Evolutionary conservation across 169 alveolate species (phyloP), one percentile per base, ranked within the genome.

Genomic region (Plasmodium gaboni): DNA sequence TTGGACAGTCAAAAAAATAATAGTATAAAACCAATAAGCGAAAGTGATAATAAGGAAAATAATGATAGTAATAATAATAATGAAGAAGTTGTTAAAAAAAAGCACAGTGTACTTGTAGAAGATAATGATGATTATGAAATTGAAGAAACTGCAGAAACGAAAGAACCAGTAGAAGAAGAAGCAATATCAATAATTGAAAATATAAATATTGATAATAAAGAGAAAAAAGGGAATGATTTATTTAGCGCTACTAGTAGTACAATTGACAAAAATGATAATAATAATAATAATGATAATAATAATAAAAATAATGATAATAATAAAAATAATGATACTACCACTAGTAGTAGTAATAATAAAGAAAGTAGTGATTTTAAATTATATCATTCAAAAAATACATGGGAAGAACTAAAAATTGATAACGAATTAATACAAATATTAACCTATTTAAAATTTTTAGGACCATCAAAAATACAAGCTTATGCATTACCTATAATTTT

Each of bases 381-480:
- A 22, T 63, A 89, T 28, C 93, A 89, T 64, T 88, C 95, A 4
- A 92, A 91, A 55, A 88, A 92, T 24, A 91, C 93, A 26, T 92
- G 95, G 95, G 88, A 88, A 50, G 95, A 92, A 70, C 53, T 92
- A 63, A 50, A 88, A 19, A 73, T 92, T n/a, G 93, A 90, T 17
- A 90, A 80, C 22, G 93, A 92, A 38, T 74, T 92, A 57, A 85
- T 92, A 55, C 91, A 88, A 48, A 91, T 92, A n/a, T 63, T 92
- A 6, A 87, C 91, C 13, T 74, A 80, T 55, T 87, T 76, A 64
- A 91, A 91, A 65, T 92, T 88, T 88, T 89, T 74, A 26, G 76
- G 92, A 1, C 97, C 97, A 2, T 95, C 97, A 0, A 94, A 94
- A 53, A 95, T 95, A 28, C 97, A 95, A 53, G 96, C 93, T 55